phyloP scores from a whole-genome alignment of 768 basidiomycete genomes.

The Tylopilus cervinicoccineus region DNA sequence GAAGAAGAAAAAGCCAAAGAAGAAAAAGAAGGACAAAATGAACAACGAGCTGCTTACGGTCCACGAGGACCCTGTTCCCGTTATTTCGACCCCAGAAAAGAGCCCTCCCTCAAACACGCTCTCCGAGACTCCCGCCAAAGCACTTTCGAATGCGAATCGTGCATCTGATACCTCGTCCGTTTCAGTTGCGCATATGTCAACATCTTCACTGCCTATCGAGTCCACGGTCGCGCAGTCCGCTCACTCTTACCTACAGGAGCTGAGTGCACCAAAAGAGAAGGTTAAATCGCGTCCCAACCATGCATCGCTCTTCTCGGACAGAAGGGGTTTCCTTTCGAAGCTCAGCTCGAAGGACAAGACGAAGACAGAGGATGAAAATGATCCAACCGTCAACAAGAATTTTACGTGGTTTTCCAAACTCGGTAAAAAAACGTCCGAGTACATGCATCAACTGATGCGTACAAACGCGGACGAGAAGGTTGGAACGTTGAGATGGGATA shows the following conservation, averaged over 20 bases:
- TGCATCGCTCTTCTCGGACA: constrained; percentile 46
- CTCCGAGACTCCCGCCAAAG: constrained; percentile 24
- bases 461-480: constrained; percentile 52
- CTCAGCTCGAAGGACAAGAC: constrained; percentile 34
- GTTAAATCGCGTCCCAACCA: constrained; percentile 66
- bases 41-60: constrained; percentile 17
- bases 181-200: constrained; percentile 31
- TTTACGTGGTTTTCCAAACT: constrained; percentile 55
- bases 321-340: constrained; percentile 47
- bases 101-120: constrained; percentile 16
- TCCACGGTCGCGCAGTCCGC: constrained; percentile 61
- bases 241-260: constrained; percentile 61
- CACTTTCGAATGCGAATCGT: constrained; percentile 5
- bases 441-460: constrained; percentile 63
- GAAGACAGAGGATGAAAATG: constrained; percentile 31
- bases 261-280: constrained; percentile 54
- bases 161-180: constrained; percentile 16
- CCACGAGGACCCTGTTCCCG: constrained; percentile 17
- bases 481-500: constrained; percentile 75
- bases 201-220: constrained; percentile 42
- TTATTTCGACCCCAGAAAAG: constrained; percentile 16
- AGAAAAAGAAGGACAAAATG: constrained; percentile 64
- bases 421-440: constrained; percentile 52
- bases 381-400: constrained; percentile 32
- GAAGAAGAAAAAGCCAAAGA: constrained; percentile 65